Conservation (phyloP, 1,284 basidiomycete genomes). For the Sporisorium exsertum region DNA sequence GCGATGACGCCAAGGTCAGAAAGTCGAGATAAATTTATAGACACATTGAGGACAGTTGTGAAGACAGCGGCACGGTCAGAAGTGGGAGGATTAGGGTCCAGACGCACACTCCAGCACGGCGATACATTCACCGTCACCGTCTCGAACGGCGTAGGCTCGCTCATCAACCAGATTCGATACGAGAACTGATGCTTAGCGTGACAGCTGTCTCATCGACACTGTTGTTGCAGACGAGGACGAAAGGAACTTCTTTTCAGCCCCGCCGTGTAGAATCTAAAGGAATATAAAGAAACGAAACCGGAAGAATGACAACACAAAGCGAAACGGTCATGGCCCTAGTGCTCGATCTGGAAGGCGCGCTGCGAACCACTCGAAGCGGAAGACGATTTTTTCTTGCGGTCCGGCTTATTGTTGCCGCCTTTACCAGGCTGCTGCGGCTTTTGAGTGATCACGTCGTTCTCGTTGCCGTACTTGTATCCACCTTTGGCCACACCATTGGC, state of each 20-base stretch:
- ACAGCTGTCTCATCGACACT: too few species aligned
- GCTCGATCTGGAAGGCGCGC: slow-evolving; percentile 30
- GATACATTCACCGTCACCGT: slow-evolving; percentile 70
- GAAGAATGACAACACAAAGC: neutral
- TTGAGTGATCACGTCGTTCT: slow-evolving; percentile 41
- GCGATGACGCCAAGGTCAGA: neutral
- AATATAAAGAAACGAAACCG: neutral
- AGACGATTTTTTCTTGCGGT: slow-evolving; percentile 26
- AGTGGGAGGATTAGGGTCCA: too few species aligned
- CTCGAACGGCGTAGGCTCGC: slow-evolving; percentile 70
- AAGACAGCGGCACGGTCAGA: neutral
- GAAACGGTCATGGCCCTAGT: neutral
- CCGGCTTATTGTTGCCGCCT: slow-evolving; percentile 13
- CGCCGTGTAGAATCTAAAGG: slow-evolving; percentile 1
- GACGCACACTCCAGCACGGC: slow-evolving; percentile 66
- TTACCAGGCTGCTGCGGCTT: slow-evolving; percentile 16
- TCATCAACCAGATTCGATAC: slow-evolving; percentile 70
- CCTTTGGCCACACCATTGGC: slow-evolving; percentile 57
- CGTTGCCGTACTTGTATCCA: slow-evolving; percentile 39
- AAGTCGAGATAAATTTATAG: neutral
- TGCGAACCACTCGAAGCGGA: slow-evolving; percentile 41
- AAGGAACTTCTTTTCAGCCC: neutral
- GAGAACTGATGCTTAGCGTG: slow-evolving; percentile 45
- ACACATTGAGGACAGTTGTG: neutral
- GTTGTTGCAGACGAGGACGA: too few species aligned